phyloP scores from a whole-genome alignment of 2,329 filamentous ascomycete genomes.

The Beauveria pseudobassiana region DNA sequence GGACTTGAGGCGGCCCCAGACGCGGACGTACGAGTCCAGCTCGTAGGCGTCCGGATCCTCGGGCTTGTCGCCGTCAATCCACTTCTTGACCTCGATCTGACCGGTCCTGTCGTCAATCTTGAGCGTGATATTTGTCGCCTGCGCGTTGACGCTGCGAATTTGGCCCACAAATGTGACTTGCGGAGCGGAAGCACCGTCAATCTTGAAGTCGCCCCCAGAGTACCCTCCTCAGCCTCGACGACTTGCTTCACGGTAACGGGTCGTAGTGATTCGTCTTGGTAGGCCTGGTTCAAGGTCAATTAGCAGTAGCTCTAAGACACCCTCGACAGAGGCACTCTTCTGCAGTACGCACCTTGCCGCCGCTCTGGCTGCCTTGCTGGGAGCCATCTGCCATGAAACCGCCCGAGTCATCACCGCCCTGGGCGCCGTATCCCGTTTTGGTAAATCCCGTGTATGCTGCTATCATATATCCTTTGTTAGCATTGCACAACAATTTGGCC shows the following conservation, averaged over 20 bases:
- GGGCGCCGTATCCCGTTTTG: slow-evolving; percentile 41
- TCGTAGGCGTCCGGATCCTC: slow-evolving; percentile 48
- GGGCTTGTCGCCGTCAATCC: slow-evolving; percentile 60
- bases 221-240: slow-evolving; percentile 71
- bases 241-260: slow-evolving; percentile 96
- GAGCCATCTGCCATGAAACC: slow-evolving; percentile 55
- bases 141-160: slow-evolving; percentile 77
- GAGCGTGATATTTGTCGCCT: slow-evolving; percentile 87
- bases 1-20: slow-evolving; percentile 75
- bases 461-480: slow-evolving; percentile 17
- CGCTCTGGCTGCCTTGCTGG: slow-evolving; percentile 49
- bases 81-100: slow-evolving; percentile 83
- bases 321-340: not conserved
- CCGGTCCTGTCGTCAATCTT: slow-evolving; percentile 93
- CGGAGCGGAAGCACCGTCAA: slow-evolving; percentile 68
- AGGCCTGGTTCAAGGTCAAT: slow-evolving; percentile 34
- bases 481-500: not conserved
- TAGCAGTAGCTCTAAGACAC: not conserved
- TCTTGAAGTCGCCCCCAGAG: slow-evolving; percentile 66
- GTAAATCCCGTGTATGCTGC: slow-evolving; percentile 44
- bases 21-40: slow-evolving; percentile 73
- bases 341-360: slow-evolving; percentile 33
- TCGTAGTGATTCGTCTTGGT: slow-evolving; percentile 77
- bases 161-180: slow-evolving; percentile 80
- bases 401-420: slow-evolving; percentile 52